Conservation (phyloP, 495 filamentous ascomycete genomes). For the Melanomma pulvis-pyrius region DNA sequence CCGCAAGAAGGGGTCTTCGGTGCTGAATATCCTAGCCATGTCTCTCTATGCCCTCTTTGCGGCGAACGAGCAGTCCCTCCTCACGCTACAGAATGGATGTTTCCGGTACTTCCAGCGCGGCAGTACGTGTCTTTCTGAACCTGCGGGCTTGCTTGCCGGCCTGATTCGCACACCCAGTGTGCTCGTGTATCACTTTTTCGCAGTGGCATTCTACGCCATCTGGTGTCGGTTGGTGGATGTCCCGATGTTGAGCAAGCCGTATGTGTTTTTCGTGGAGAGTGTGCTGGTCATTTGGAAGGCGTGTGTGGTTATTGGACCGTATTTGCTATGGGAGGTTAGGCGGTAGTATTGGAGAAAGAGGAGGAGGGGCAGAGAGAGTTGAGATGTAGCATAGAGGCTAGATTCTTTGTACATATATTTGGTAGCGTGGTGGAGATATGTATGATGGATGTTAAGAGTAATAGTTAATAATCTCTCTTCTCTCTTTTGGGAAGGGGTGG, state of each 20-base stretch:
- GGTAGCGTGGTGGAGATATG: too few species aligned
- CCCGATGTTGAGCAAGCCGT: slow-evolving; percentile 18
- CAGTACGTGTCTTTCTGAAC: slow-evolving; percentile 68
- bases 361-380: too few species aligned
- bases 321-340: slow-evolving; percentile 38
- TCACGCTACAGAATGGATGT: slow-evolving; percentile 83
- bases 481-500: too few species aligned
- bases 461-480: too few species aligned
- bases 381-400: too few species aligned
- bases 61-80: slow-evolving; percentile 74
- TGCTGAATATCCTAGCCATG: slow-evolving; percentile 95
- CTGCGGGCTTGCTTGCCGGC: slow-evolving; percentile 81
- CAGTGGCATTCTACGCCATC: slow-evolving; percentile 85
- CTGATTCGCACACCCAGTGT: slow-evolving; percentile 76
- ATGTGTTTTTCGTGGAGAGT: slow-evolving; percentile 25
- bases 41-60: slow-evolving; percentile 90
- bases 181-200: slow-evolving; percentile 91
- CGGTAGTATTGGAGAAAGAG: too few species aligned
- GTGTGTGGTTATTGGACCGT: slow-evolving; percentile 39
- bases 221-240: slow-evolving; percentile 56
- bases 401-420: too few species aligned
- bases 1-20: slow-evolving; percentile 75
- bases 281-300: slow-evolving; percentile 36
- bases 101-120: slow-evolving; percentile 90
- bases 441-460: too few species aligned